Percentiles rank a stretch among this genome's conserved stretches.
These are phyloP conservation scores for Fusarium metavorans DNA, from an alignment of 2,329 filamentous ascomycete species.

Conservation along the genomic window DNA sequence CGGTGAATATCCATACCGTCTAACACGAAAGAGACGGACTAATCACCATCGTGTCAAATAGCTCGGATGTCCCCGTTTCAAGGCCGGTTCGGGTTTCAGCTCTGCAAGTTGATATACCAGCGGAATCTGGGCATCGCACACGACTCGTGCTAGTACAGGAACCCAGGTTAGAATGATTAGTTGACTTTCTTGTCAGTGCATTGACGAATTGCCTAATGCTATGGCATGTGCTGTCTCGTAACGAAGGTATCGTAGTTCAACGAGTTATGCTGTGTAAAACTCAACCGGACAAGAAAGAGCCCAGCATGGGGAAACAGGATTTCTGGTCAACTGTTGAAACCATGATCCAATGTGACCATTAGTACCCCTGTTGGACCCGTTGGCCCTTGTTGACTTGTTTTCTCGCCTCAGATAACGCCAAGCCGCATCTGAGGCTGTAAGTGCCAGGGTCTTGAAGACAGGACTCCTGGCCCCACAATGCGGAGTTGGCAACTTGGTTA, in stretches of 20 bases:
- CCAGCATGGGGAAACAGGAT: not conserved
- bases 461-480: not conserved
- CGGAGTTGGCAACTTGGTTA: not conserved
- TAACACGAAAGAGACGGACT: not conserved
- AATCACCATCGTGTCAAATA: not conserved
- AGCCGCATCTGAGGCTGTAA: slow-evolving; percentile 2
- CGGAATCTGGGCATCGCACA: not conserved
- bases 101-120: not conserved
- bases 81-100: not conserved
- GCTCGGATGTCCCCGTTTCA: not conserved
- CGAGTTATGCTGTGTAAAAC: not conserved
- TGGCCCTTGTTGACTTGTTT: not conserved
- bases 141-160: not conserved
- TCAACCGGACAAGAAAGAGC: not conserved
- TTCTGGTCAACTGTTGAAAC: not conserved
- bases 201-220: not conserved
- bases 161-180: not conserved
- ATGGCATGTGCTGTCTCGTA: not conserved
- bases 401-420: not conserved
- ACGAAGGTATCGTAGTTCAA: not conserved
- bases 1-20: not conserved
- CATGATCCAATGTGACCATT: slow-evolving; percentile 25
- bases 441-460: not conserved
- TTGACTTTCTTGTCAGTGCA: not conserved
- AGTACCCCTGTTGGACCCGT: not conserved